phyloP scores from a whole-genome alignment of 805 yeast species.

The Candida koratica region DNA sequence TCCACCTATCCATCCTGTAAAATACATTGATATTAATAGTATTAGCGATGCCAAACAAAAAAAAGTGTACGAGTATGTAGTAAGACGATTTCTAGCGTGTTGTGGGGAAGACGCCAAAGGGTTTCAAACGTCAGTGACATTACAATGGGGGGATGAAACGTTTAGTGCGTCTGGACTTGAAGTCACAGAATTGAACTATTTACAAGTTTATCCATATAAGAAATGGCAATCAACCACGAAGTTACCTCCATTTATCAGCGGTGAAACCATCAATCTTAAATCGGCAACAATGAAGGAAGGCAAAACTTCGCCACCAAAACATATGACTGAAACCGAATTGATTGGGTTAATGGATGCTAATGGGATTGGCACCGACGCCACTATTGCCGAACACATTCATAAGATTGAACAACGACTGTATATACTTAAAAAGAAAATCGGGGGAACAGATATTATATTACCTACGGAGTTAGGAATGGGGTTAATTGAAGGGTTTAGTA shows the following conservation, averaged over 20 bases:
- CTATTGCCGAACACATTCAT: conserved; percentile 96
- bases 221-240: conserved; percentile 69
- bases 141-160: conserved; percentile 75
- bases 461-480: conserved; percentile 87
- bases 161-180: conserved; percentile 72
- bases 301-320: conserved; percentile 73
- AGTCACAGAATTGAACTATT: conserved; percentile 69
- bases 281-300: conserved; percentile 66
- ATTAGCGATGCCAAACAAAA: conserved; percentile 44
- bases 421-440: conserved; percentile 43
- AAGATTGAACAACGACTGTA: conserved; percentile 70
- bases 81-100: conserved; percentile 82
- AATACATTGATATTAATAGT: conserved; percentile 32
- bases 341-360: conserved; percentile 93
- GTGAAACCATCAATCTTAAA: conserved; percentile 54
- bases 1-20: conserved; percentile 95
- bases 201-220: conserved; percentile 75
- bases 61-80: conserved; percentile 81
- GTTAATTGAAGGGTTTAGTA: conserved; percentile 81
- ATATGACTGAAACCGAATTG: conserved; percentile 87
- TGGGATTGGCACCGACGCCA: conserved; percentile 98
- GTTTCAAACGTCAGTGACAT: conserved; percentile 51
- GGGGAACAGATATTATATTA: conserved; percentile 45
- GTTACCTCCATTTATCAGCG: conserved; percentile 59
- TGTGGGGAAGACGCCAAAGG: conserved; percentile 92